These are phyloP conservation scores for Spizellomyces punctatus DNA, from an alignment of 192 early-diverging fungal genomes.

Conservation along the genomic window DNA sequence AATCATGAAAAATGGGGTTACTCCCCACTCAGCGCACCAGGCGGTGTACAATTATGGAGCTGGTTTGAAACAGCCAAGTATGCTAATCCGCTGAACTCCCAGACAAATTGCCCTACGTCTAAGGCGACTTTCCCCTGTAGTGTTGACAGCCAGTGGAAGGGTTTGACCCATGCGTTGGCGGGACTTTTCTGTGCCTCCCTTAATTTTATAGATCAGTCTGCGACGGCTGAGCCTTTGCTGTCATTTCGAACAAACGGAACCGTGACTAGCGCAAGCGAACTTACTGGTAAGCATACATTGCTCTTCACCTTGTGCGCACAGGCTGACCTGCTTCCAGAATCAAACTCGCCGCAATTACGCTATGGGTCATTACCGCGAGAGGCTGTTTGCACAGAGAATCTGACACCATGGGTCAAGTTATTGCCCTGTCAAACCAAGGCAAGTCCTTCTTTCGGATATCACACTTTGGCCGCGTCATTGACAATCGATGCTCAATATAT, in stretches of 20 bases:
- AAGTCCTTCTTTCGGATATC: not conserved
- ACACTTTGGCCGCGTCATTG: not conserved
- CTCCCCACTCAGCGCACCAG: conserved; percentile 56
- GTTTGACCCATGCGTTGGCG: conserved; percentile 86
- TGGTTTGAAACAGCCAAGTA: conserved; percentile 35
- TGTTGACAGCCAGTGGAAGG: conserved; percentile 77
- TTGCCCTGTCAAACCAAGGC: conserved; percentile 90
- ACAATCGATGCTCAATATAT: not conserved
- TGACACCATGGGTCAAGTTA: conserved; percentile 96
- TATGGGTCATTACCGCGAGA: conserved; percentile 88
- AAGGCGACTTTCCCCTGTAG: conserved; percentile 32
- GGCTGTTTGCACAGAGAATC: conserved; percentile 95
- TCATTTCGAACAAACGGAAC: conserved; percentile 47
- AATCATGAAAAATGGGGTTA: conserved; percentile 78
- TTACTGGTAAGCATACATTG: not conserved
- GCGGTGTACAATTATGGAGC: conserved; percentile 70
- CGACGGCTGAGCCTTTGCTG: conserved; percentile 60
- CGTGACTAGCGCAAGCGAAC: not conserved
- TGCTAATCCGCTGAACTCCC: not conserved
- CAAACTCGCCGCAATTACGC: conserved; percentile 46
- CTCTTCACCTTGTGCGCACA: not conserved
- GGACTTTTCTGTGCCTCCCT: conserved; percentile 96
- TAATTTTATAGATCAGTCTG: conserved; percentile 85
- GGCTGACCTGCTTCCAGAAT: not conserved
- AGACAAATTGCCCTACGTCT: not conserved